Evolutionary conservation across 2,329 filamentous ascomycete species (phyloP).

Genomic region (Fusarium sp.): DNA sequence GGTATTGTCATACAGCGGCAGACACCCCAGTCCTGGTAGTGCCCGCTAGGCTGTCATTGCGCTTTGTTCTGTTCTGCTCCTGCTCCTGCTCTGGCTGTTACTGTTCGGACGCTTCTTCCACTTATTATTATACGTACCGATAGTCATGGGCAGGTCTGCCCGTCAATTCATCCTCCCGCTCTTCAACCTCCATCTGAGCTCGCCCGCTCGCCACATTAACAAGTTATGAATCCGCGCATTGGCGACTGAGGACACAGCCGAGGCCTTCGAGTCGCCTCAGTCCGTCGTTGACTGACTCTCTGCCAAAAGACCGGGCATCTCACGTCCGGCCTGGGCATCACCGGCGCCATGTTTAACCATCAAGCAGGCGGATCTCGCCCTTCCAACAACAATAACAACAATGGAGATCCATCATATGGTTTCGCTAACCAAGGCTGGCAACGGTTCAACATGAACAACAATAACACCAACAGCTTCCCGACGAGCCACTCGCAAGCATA

Average conservation of each 20-base stretch:
- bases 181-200: constrained; percentile 49
- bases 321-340: constrained; percentile 48
- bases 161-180: constrained; percentile 48
- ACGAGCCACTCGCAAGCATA: constrained; percentile 40
- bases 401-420: constrained; percentile 46
- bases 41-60: constrained; percentile 20
- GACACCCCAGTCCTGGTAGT: constrained; percentile 30
- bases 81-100: constrained; percentile 18
- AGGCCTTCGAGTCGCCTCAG: constrained; percentile 55
- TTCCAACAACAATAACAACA: constrained; percentile 45
- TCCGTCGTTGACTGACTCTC: constrained; percentile 50
- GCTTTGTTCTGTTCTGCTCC: constrained; percentile 33
- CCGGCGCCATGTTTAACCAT: constrained; percentile 55
- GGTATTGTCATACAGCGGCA: constrained; percentile 32
- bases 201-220: constrained; percentile 48
- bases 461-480: constrained; percentile 38
- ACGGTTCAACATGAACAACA: constrained; percentile 45
- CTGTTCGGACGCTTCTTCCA: constrained; percentile 31
- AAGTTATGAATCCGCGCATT: constrained; percentile 53
- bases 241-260: constrained; percentile 51
- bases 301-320: constrained; percentile 50
- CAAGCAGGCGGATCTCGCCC: constrained; percentile 48
- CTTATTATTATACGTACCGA: constrained; percentile 45
- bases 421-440: constrained; percentile 50
- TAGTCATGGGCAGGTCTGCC: constrained; percentile 54